Evolutionary conservation across 139 green algal genomes (phyloP).

Genomic region (Eudorina sp.): DNA sequence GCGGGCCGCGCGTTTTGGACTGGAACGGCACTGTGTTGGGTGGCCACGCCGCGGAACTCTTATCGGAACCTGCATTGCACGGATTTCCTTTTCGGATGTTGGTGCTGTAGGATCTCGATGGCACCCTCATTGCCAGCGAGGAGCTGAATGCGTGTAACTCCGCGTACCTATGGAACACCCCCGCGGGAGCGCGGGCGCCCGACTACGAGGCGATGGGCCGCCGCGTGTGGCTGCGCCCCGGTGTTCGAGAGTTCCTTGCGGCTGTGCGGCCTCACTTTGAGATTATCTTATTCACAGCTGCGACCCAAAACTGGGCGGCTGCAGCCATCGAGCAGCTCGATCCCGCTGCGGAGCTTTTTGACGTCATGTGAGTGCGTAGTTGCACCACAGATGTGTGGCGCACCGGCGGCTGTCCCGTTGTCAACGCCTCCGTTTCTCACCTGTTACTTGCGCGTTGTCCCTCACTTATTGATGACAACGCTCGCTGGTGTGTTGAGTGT

Average conservation of each 20-base stretch:
- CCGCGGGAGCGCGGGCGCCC: neutral
- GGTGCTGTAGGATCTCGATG: constrained; percentile 78
- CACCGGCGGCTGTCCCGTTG: no score
- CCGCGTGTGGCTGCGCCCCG: constrained; percentile 37
- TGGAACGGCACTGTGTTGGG: no score
- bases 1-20: no score
- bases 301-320: constrained; percentile 75
- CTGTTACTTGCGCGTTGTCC: no score
- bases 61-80: no score
- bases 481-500: no score
- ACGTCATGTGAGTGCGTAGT: constrained; percentile 47
- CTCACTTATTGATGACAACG: no score
- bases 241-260: constrained; percentile 38
- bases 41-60: no score
- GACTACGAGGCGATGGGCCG: constrained; percentile 47
- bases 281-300: constrained; percentile 86
- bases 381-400: no score
- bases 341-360: constrained; percentile 33
- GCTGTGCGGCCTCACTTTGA: constrained; percentile 51
- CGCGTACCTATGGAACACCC: neutral
- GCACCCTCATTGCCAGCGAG: constrained; percentile 78
- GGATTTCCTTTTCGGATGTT: no score
- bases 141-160: constrained; percentile 41
- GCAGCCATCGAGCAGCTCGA: constrained; percentile 74
- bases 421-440: no score